phyloP scores from a whole-genome alignment of 148 eudicot genomes.

The Drosera capensis region DNA sequence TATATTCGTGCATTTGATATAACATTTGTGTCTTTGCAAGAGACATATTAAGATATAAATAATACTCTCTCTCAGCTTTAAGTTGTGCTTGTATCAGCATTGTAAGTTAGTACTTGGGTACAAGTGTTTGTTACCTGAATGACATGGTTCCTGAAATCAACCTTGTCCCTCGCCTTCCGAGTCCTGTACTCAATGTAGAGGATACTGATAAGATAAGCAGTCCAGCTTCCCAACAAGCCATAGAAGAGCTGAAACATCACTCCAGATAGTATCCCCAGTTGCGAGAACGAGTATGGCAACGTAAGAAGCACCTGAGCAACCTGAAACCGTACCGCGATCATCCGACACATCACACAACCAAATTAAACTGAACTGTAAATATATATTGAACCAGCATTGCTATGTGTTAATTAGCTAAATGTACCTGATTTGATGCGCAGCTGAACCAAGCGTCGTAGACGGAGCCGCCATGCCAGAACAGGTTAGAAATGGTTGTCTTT shows the following conservation, averaged over 20 bases:
- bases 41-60: too few relatives aligned
- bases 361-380: background rate
- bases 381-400: background rate
- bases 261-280: conserved; percentile 1
- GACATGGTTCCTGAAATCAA: conserved; percentile 3
- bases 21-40: too few relatives aligned
- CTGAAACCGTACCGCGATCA: background rate
- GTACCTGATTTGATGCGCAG: background rate
- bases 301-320: conserved; percentile 3
- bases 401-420: background rate
- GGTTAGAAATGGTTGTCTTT: background rate
- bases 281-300: conserved; percentile 4
- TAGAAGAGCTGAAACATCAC: background rate
- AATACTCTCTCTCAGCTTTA: background rate
- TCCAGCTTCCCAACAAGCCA: conserved; percentile 1
- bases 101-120: background rate
- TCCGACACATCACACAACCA: background rate
- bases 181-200: conserved; percentile 2
- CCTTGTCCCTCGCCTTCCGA: conserved; percentile 1
- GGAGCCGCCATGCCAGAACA: conserved; percentile 6
- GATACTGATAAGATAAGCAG: conserved; percentile 1
- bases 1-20: too few relatives aligned
- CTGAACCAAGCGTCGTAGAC: conserved; percentile 5
- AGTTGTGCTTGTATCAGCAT: background rate
- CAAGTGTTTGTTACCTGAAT: conserved; percentile 1